Evolutionary conservation across 176 grass and related monocot genomes (phyloP), one percentile per base, ranked within the genome.

Genomic region (Carex scoparia): DNA sequence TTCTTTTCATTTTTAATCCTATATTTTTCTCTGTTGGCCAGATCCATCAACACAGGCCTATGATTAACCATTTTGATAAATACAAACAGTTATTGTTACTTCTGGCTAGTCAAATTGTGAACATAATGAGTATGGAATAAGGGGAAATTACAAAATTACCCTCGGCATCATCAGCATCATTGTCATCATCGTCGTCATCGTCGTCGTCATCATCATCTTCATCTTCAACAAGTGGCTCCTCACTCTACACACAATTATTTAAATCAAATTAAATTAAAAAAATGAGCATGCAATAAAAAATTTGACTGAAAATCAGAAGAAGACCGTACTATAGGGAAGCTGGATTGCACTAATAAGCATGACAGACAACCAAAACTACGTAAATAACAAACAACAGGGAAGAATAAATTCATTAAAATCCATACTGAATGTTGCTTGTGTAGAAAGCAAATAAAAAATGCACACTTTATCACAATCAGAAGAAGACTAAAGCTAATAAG

Each of bases 121-220:
- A 10, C 0, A 38, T 2, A 46, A 72, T 9, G 13, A 19, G 2
- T 30, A 16, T 42, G 9, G 11, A 65, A 48, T 59, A 38, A 19
- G 7, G 4, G 16, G 7, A 33, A 16, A 10, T 9, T 78, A 58
- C 28, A 56, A 58, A 54, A 79, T 58, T 92, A 92, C 91, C 91
- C 35, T 90, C 89, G 1, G 0, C 86, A 57, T 88, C 88, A 82
- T 93, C 89, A 0, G 88, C 91, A 83, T 93, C 89, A 48, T 93
- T 86, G 65, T 90, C 86, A 81, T 93, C 89, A 44, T 93, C 91
- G 4, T 93, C 91, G 4, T 93, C 91, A 1, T 93, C 91, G 0
- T 93, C 86, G 0, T 92, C 89, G 0, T 92, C 91, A 0, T 92
- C 91, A 0, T 92, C 91, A 2, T 93, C 91, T 1, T 89, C 91